Evolutionary conservation across 1,139 yeast genomes (phyloP).

Genomic region (Debaryomyces subglobosus): DNA sequence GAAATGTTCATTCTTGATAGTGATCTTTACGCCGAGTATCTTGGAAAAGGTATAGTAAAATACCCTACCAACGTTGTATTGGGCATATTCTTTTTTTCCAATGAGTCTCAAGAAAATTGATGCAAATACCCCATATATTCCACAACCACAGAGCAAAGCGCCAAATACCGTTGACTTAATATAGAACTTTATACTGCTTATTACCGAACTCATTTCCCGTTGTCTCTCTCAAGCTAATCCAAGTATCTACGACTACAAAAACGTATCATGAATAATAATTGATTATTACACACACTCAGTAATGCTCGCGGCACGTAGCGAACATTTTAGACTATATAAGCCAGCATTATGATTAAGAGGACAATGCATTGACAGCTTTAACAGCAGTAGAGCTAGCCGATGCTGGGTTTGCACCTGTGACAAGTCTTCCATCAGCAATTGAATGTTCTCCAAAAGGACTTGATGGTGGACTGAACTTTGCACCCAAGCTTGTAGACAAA

Average conservation of each 20-base stretch:
- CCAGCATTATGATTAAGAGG: neutral
- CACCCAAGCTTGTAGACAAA: constrained; percentile 42
- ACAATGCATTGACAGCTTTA: constrained; percentile 21
- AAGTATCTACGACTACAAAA: neutral
- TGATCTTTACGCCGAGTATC: constrained; percentile 69
- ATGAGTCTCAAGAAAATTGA: constrained; percentile 66
- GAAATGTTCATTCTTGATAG: constrained; percentile 56
- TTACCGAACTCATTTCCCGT: constrained; percentile 11
- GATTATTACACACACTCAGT: neutral
- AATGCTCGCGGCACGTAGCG: neutral
- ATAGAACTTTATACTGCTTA: constrained; percentile 49
- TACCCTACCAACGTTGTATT: constrained; percentile 87
- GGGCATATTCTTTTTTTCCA: constrained; percentile 81
- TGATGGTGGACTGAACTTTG: constrained; percentile 44
- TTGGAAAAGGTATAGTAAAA: constrained; percentile 65
- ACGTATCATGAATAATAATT: neutral
- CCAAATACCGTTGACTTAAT: constrained; percentile 58
- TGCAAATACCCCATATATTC: constrained; percentile 75
- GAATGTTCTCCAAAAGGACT: constrained; percentile 58
- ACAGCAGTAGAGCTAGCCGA: constrained; percentile 56
- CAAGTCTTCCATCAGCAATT: constrained; percentile 55
- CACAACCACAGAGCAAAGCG: constrained; percentile 57
- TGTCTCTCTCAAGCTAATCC: neutral
- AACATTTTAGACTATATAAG: neutral
- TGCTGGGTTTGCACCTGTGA: constrained; percentile 67